Evolutionary conservation across 352 stramenopile genomes (phyloP).

Genomic region (Phytophthora multivora): DNA sequence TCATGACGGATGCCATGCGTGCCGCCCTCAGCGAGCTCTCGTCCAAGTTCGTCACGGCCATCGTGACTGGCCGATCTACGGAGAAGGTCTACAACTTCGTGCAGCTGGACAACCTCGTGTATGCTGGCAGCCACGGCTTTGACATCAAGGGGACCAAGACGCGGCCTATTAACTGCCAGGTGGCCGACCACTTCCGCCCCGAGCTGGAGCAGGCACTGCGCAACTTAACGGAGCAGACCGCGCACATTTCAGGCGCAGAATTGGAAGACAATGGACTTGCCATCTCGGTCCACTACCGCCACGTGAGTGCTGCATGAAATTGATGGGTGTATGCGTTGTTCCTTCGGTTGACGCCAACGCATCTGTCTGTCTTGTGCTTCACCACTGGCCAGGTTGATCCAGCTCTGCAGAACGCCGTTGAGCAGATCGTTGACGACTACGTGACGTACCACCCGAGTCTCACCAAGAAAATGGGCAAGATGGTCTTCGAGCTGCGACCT

Average conservation of each 20-base stretch:
- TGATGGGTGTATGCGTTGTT: conserved; percentile 18
- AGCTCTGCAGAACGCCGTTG: conserved; percentile 64
- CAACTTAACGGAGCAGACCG: conserved; percentile 41
- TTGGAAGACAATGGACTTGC: conserved; percentile 83
- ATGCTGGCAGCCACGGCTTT: conserved; percentile 82
- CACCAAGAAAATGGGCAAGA: conserved; percentile 74
- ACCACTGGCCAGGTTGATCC: conserved; percentile 39
- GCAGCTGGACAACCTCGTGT: conserved; percentile 75
- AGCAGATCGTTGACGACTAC: conserved; percentile 89
- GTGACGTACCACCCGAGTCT: conserved; percentile 45
- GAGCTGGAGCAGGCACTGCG: conserved; percentile 48
- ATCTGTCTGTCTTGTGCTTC: conserved; percentile 26
- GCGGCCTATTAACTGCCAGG: conserved; percentile 60
- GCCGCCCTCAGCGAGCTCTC: conserved; percentile 58
- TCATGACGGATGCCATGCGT: conserved; percentile 73
- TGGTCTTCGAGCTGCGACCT: conserved; percentile 81
- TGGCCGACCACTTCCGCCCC: conserved; percentile 57
- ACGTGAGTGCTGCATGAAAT: conserved; percentile 38
- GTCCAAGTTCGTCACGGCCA: conserved; percentile 73
- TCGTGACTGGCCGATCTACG: conserved; percentile 74
- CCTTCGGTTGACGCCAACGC: conserved; percentile 12
- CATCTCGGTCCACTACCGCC: conserved; percentile 81
- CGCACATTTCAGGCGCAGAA: conserved; percentile 54
- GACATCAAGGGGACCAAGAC: conserved; percentile 75
- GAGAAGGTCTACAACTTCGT: conserved; percentile 85